These are phyloP conservation scores for Penicillium sumatraense DNA, from an alignment of 2,329 filamentous ascomycete species.

Conservation along the genomic window DNA sequence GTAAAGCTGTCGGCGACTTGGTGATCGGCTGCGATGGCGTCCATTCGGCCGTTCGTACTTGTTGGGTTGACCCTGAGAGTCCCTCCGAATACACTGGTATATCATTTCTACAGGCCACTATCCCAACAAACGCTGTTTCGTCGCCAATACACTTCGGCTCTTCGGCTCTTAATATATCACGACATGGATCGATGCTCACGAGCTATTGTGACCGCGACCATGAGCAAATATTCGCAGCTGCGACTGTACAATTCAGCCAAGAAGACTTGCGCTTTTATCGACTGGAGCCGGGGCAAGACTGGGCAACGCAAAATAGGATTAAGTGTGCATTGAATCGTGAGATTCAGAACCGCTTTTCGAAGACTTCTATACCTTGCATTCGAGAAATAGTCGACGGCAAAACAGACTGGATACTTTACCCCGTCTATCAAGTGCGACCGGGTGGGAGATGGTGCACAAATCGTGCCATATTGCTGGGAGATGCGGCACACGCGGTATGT, in stretches of 20 bases:
- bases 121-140: conserved; percentile 29
- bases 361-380: conserved; percentile 42
- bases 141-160: conserved; percentile 43
- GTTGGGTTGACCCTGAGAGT: conserved; percentile 41
- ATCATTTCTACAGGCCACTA: conserved; percentile 43
- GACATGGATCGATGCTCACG: conserved; percentile 44
- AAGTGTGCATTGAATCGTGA: conserved; percentile 40
- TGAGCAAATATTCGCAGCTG: conserved; percentile 45
- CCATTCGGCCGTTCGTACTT: conserved; percentile 43
- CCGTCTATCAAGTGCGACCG: conserved; percentile 47
- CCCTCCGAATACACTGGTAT: conserved; percentile 48
- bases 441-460: conserved; percentile 46
- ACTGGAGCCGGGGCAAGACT: conserved; percentile 37
- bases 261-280: conserved; percentile 28
- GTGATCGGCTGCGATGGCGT: conserved; percentile 49
- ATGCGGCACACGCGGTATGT: conserved; percentile 53
- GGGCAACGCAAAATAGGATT: conserved; percentile 39
- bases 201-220: conserved; percentile 43
- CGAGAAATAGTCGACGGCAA: conserved; percentile 40
- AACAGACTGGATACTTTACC: conserved; percentile 50
- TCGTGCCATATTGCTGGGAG: conserved; percentile 49
- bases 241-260: conserved; percentile 43
- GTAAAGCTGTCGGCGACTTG: conserved; percentile 38
- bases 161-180: conserved; percentile 45
- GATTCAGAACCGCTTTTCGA: conserved; percentile 41